Conservation (phyloP, 768 basidiomycete species). For the Agaricus sinodeliciosus region DNA sequence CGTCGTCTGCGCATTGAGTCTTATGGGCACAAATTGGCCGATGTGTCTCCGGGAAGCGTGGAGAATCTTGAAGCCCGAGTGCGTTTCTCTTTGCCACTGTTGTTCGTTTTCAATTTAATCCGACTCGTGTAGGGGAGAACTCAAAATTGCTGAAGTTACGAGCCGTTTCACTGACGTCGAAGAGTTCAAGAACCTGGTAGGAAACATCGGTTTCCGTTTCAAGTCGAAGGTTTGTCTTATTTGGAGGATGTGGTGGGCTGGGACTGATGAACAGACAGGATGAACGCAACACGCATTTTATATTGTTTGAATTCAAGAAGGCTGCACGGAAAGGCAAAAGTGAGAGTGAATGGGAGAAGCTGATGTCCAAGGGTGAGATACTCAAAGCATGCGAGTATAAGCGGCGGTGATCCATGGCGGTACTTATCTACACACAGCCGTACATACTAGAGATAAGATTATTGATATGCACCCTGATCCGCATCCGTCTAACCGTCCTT, state of each 20-base stretch:
- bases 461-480: neutral
- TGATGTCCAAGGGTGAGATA: conserved; percentile 46
- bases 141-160: conserved; percentile 86
- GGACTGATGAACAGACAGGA: conserved; percentile 41
- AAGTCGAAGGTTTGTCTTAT: conserved; percentile 50
- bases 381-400: conserved; percentile 94
- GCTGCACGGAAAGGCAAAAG: conserved; percentile 35
- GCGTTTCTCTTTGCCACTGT: conserved; percentile 20
- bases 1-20: conserved; percentile 87
- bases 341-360: conserved; percentile 53
- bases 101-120: neutral
- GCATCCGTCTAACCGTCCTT: conserved; percentile 2
- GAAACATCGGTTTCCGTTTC: conserved; percentile 67
- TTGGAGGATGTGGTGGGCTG: neutral
- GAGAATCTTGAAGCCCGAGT: conserved; percentile 83
- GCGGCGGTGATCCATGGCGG: conserved; percentile 44
- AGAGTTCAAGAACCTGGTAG: conserved; percentile 58
- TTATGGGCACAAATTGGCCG: conserved; percentile 99
- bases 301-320: conserved; percentile 76
- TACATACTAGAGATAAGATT: conserved; percentile 4
- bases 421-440: neutral
- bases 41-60: conserved; percentile 83
- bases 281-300: conserved; percentile 78
- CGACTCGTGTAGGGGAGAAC: conserved; percentile 49
- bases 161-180: conserved; percentile 71